Conservation (phyloP, 2,329 filamentous ascomycete genomes). For the Neocatenulostroma microsporum region DNA sequence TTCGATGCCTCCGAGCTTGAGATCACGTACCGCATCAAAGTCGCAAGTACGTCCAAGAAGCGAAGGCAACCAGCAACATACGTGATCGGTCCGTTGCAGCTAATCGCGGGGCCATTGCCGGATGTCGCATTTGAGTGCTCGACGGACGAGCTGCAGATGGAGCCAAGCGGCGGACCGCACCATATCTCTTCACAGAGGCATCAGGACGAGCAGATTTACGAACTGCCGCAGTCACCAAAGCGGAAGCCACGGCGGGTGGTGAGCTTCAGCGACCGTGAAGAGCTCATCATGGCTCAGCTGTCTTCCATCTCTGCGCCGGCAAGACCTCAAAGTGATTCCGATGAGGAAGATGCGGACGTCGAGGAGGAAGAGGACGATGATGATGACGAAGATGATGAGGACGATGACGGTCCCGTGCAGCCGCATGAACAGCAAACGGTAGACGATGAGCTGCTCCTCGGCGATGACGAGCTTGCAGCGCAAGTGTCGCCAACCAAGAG, state of each 20-base stretch:
- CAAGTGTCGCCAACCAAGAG: no score
- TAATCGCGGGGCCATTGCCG: constrained; percentile 21
- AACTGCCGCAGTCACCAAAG: constrained; percentile 4
- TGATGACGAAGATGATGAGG: constrained; percentile 8
- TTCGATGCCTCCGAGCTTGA: constrained; percentile 11
- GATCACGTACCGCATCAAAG: neutral
- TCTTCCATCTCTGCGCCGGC: constrained; percentile 22
- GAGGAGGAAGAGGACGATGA: constrained; percentile 11
- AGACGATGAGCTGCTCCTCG: no score
- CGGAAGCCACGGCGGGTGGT: constrained; percentile 8
- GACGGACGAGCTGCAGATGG: constrained; percentile 9
- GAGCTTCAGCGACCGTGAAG: constrained; percentile 17
- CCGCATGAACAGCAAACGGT: constrained; percentile 9
- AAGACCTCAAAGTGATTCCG: constrained; percentile 7
- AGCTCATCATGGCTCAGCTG: constrained; percentile 17
- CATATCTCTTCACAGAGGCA: neutral
- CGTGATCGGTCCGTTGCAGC: constrained; percentile 13
- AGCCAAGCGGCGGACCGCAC: neutral
- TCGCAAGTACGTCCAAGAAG: constrained; percentile 1
- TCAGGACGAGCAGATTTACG: neutral
- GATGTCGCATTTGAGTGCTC: constrained; percentile 17
- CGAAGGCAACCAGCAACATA: constrained; percentile 4
- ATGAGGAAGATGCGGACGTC: constrained; percentile 12
- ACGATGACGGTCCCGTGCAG: constrained; percentile 10
- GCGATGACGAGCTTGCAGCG: no score